phyloP scores from a whole-genome alignment of 1,139 yeast genomes.

The Taphrina pruni region DNA sequence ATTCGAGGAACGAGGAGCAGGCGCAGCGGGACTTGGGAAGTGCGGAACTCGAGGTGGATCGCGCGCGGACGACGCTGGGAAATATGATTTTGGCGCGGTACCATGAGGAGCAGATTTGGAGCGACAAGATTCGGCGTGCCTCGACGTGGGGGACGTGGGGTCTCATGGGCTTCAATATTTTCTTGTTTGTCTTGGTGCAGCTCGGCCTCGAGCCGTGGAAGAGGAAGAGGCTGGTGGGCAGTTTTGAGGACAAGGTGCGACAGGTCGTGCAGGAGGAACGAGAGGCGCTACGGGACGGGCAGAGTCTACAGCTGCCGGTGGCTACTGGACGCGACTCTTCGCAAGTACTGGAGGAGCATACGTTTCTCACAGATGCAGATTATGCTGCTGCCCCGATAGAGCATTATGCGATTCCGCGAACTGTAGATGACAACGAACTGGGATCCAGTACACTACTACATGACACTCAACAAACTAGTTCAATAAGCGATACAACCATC shows the following conservation, averaged over 20 bases:
- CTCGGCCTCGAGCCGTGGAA: constrained; percentile 95
- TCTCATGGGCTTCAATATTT: constrained; percentile 83
- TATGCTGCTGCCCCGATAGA: constrained; percentile 6
- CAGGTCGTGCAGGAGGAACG: constrained; percentile 36
- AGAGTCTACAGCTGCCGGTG: not conserved
- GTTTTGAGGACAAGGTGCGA: constrained; percentile 38
- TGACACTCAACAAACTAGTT: not conserved
- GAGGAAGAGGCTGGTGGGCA: constrained; percentile 67
- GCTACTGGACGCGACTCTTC: too few species aligned
- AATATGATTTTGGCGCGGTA: constrained; percentile 83
- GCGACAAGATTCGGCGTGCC: constrained; percentile 90
- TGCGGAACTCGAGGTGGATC: constrained; percentile 72
- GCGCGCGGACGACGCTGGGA: constrained; percentile 69
- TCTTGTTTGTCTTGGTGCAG: constrained; percentile 80
- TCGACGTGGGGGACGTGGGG: constrained; percentile 97
- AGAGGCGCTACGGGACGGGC: not conserved
- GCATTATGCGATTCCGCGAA: not conserved
- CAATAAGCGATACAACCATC: not conserved
- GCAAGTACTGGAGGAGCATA: not conserved
- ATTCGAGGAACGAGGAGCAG: constrained; percentile 65
- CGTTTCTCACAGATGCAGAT: constrained; percentile 24
- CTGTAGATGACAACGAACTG: not conserved
- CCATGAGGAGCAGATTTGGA: constrained; percentile 98
- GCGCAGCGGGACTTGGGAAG: constrained; percentile 60
- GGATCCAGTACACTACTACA: not conserved